Percentiles rank a stretch among this genome's conserved stretches.
These are phyloP conservation scores for Huiozyma naganishii DNA, from an alignment of 805 yeast genomes.

Conservation along the genomic window DNA sequence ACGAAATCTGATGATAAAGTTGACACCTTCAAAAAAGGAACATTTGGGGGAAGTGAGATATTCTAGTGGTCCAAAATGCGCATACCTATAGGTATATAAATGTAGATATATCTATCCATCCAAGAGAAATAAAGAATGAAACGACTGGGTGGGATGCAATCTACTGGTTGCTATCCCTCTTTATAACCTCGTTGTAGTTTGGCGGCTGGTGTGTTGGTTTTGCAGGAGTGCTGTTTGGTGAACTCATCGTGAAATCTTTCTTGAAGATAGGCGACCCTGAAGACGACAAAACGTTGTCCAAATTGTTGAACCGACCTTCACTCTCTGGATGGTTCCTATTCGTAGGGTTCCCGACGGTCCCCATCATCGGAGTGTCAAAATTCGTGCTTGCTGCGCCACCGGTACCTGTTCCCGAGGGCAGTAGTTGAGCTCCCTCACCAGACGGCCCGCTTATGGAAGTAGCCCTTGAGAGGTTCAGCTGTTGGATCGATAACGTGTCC, in stretches of 20 bases:
- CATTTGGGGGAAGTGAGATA: too few species aligned
- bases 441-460: conserved; percentile 15
- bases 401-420: neutral
- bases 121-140: neutral
- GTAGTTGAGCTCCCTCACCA: conserved; percentile 1
- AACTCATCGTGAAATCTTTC: conserved; percentile 1
- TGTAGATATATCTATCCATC: neutral
- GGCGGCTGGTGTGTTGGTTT: conserved; percentile 24
- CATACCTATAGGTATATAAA: too few species aligned
- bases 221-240: neutral
- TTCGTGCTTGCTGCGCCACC: neutral
- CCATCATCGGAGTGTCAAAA: neutral
- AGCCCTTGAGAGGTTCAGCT: conserved; percentile 15
- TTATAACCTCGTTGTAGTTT: conserved; percentile 18
- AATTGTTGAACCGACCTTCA: conserved; percentile 10
- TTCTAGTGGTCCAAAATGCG: too few species aligned
- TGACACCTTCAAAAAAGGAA: neutral
- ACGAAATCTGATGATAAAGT: neutral
- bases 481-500: conserved; percentile 14
- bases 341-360: conserved; percentile 1
- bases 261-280: conserved; percentile 3
- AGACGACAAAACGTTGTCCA: conserved; percentile 12
- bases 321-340: conserved; percentile 1
- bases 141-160: neutral
- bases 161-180: neutral